Evolutionary conservation across 179 eudicot genomes (phyloP), one percentile per base, ranked within the genome.

Genomic region (Pouteria campechiana): DNA sequence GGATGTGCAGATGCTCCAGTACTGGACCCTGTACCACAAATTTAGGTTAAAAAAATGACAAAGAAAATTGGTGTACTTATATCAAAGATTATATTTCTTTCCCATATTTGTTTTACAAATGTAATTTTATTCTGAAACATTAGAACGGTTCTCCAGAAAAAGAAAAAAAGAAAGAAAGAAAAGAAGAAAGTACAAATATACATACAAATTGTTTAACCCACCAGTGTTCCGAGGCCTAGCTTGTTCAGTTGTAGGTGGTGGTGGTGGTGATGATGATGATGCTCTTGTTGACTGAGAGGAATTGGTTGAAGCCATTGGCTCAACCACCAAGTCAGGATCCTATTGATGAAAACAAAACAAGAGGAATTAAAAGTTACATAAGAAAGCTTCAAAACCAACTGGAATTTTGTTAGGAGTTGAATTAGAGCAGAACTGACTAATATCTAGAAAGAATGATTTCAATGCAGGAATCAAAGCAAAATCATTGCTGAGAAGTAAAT

Each of bases 241-340:
- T 47, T 73, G 72, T 7, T 62, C 74, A 61, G 53, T 67, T 25
- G 72, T 15, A 43, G 76, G 50, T 44, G 86, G 59, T 62, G 88
- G 44, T 14, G 74, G 62, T 40, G 74, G 58, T 45, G 76, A 39
- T 6, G 70, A 36, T 35, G 74, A 39, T 18, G 89, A 46, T 46
- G 75, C 60, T 47, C 78, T 68, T 17, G 88, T 37, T 46, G 84
- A 43, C 51, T 70, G 93, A 16, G 87, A 65, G 33, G 82, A 57
- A 42, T 66, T 64, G 61, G 57, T 47, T 15, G 61, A 28, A 48
- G 67, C 24, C 73, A 88, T 84, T 48, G 94, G 75, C 58, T 88
- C 97, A 52, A 88, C 93, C 40, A 73, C 60, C 21, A 88, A 73
- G 63, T 74, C 93, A 46, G 80, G 85, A 57, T 88, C 97, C 95